Evolutionary conservation across 2,329 filamentous ascomycete genomes (phyloP).

Genomic region (Epichloe glyceriae): DNA sequence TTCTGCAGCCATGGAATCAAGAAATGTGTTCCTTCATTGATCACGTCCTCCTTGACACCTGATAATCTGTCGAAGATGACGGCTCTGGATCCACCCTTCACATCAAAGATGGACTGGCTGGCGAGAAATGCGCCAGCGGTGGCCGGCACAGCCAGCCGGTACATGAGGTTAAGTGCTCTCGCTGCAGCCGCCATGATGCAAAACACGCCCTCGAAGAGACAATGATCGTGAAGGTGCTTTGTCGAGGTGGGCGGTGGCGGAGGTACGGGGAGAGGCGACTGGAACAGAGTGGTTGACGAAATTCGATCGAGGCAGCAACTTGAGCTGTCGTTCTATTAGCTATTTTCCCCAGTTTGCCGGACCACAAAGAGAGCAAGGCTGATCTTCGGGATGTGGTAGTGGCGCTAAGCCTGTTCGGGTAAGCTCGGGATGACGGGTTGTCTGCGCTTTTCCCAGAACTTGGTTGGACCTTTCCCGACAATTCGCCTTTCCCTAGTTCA

Average conservation of each 20-base stretch:
- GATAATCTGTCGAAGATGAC: constrained; percentile 94
- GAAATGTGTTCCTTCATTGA: constrained; percentile 96
- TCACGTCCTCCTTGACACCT: constrained; percentile 83
- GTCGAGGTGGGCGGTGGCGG: not conserved
- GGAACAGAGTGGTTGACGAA: not conserved
- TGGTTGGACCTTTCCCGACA: constrained; percentile 10
- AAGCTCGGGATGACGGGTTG: constrained; percentile 18
- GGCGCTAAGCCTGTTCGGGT: constrained; percentile 21
- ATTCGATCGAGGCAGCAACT: not conserved
- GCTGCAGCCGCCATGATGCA: constrained; percentile 37
- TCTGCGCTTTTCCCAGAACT: constrained; percentile 13
- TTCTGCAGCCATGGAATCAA: constrained; percentile 90
- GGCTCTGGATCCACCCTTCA: constrained; percentile 84
- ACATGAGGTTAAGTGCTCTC: constrained; percentile 46
- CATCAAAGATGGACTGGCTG: constrained; percentile 86
- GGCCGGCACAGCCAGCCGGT: constrained; percentile 59
- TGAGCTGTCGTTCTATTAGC: not conserved
- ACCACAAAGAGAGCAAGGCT: constrained; percentile 3
- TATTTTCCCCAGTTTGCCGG: not conserved
- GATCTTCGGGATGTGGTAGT: constrained; percentile 11
- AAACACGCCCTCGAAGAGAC: not conserved
- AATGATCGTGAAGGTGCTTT: not conserved
- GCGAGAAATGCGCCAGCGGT: constrained; percentile 54
- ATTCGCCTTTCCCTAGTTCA: constrained; percentile 1
- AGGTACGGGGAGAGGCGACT: not conserved